Percentiles rank a stretch among this genome's conserved stretches.
These are phyloP conservation scores for Fusarium sarcochroum DNA, from an alignment of 2,329 filamentous ascomycete species.

Conservation along the genomic window DNA sequence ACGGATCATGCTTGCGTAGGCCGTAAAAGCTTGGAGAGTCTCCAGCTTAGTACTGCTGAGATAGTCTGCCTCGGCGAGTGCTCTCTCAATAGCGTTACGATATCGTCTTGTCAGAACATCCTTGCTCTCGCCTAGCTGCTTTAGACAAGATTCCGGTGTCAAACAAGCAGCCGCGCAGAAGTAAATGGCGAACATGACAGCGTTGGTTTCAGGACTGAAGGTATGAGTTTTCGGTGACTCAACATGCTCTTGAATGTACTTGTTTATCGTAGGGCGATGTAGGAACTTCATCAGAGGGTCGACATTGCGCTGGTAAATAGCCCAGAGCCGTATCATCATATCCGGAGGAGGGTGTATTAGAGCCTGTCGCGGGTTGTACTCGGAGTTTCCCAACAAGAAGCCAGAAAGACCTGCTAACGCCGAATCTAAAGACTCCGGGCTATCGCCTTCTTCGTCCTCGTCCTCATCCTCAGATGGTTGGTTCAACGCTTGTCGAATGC, in stretches of 20 bases:
- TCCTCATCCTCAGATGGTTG: constrained; percentile 59
- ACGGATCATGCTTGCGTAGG: constrained; percentile 60
- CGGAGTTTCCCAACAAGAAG: constrained; percentile 47
- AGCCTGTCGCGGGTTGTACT: constrained; percentile 39
- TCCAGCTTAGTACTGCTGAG: constrained; percentile 58
- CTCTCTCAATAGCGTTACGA: constrained; percentile 54
- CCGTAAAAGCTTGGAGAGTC: constrained; percentile 58
- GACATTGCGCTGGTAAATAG: constrained; percentile 57
- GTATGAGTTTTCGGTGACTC: constrained; percentile 35
- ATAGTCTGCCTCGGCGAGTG: constrained; percentile 60
- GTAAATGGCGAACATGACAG: constrained; percentile 61
- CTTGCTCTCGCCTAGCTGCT: constrained; percentile 54
- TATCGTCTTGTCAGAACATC: constrained; percentile 51
- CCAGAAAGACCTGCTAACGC: constrained; percentile 46
- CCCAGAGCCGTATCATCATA: constrained; percentile 55
- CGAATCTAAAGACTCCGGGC: constrained; percentile 49
- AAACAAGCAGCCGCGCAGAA: constrained; percentile 58
- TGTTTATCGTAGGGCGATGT: constrained; percentile 58
- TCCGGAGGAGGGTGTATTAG: constrained; percentile 55
- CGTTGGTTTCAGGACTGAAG: constrained; percentile 49
- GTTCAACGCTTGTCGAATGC: constrained; percentile 60
- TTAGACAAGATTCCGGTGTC: constrained; percentile 49
- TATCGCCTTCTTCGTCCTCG: constrained; percentile 53
- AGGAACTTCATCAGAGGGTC: constrained; percentile 62
- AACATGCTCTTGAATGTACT: constrained; percentile 48